Evolutionary conservation across 371 early-diverging fungal species (phyloP), one percentile per base, ranked within the genome.

Genomic region (Vairimorpha necatrix): DNA sequence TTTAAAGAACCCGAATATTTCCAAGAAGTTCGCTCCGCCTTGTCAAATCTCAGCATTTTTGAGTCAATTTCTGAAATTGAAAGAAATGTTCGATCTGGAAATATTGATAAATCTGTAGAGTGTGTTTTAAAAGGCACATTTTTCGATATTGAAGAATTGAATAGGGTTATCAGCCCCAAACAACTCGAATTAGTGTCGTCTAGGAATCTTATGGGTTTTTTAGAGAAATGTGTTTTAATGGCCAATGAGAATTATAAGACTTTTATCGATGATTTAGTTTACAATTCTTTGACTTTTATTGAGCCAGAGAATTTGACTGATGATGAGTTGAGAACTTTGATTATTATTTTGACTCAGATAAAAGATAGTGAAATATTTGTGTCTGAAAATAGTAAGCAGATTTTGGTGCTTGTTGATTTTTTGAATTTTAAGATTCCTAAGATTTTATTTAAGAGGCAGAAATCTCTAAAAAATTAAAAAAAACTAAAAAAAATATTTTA

Each of bases 1-100:
- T 69, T 84, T 22, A 65, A 67, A 18, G 24, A 75, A 28, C 67
- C 69, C 0, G 71, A 80, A 16, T 58, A 67, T 42, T n/a, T 56
- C 42, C 18, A 67, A 68, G 50, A 84, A 81, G 16, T 42, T 32
- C 18, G 62, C 38, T 1, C 28, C 34, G 18, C 38, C 50, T 16
- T 67, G 6, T 32, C 32, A 13, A 3, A 26, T 60, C 30, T 60
- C 3, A 60, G 20, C 14, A 11, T 13, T 3, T 4, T 33, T 9
- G 34, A 60, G 6, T 2, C 6, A 33, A 13, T 28, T 4, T 26
- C 60, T 7, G 28, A 28, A 7, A 13, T 60, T 32, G 30, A 26
- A 26, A 60, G 13, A 9, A 18, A 14, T 9, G 14, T 60, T 26
- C 6, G 22, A n/a, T 50, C 50, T 13, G 22, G n/a, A n/a, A 50